Evolutionary conservation across 164 flowering plant species (phyloP), one percentile per base, ranked within the genome.

Genomic region (Brasenia schreberi): DNA sequence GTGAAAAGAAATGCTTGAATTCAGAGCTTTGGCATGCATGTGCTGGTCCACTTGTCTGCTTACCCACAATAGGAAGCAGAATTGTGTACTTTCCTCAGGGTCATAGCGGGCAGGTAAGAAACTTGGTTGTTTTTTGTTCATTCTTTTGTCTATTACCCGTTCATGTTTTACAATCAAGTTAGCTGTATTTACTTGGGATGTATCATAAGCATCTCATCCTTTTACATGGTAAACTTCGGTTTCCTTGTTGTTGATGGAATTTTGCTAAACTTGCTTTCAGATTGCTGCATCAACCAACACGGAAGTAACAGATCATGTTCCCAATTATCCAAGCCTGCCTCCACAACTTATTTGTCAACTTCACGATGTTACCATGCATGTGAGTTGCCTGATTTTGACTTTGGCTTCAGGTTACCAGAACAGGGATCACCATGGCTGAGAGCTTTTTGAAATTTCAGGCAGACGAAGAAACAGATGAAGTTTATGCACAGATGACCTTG

Each of bases 21-120:
- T 90, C 96, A 33, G 94, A 90, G 77, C 84, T 90, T 64, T 90
- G 97, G 97, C 95, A 90, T 80, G 97, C 97, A 11, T 90, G 97
- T 64, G 97, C 97, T 61, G 97, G 97, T 2, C 97, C 97, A 16
- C 83, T 90, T 10, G 95, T 90, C 64, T 88, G 85, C 42, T 80
- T 88, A 17, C 97, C 95, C 1, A 78, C 87, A 0, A 74, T 85
- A 5, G 92, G 92, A 39, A 87, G 81, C 69, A 86, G 88, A 0
- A 95, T 89, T 66, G 93, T 89, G 66, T 89, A 89, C 81, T 84
- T 89, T 61, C 87, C 96, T 66, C 96, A 89, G 82, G 97, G 97
- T 62, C 97, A 90, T 27, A 88, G 95, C 19, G 97, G 88, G 75
- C 97, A 90, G 92, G 96, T 83, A 65, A 23, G 17, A 11, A 0